Evolutionary conservation across 2,329 filamentous ascomycete genomes (phyloP).

Genomic region (Thelonectria discophora): DNA sequence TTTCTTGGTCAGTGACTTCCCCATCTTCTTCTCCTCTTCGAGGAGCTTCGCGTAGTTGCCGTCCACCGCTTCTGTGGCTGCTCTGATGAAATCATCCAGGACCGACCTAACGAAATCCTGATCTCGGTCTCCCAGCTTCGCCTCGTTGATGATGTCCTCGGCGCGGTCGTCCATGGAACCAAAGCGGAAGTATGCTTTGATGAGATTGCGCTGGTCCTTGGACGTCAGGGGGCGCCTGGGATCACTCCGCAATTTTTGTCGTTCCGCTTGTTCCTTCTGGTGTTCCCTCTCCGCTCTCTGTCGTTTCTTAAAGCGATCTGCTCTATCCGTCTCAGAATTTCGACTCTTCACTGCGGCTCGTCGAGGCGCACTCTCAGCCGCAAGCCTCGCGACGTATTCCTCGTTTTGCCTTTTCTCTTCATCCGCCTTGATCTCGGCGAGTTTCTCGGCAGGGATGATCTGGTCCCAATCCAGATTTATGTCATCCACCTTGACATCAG

Average conservation of each 20-base stretch:
- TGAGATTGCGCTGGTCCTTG: slow-evolving; percentile 91
- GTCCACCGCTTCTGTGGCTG: slow-evolving; percentile 67
- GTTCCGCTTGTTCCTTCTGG: slow-evolving; percentile 73
- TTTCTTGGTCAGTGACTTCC: slow-evolving; percentile 91
- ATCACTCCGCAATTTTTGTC: slow-evolving; percentile 77
- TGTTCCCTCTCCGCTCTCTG: slow-evolving; percentile 61
- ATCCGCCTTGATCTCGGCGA: slow-evolving; percentile 88
- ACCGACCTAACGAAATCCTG: slow-evolving; percentile 79
- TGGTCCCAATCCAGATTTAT: slow-evolving; percentile 91
- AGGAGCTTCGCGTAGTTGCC: slow-evolving; percentile 76
- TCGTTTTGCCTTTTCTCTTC: slow-evolving; percentile 87
- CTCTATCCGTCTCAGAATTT: slow-evolving; percentile 67
- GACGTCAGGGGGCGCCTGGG: slow-evolving; percentile 90
- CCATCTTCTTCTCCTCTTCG: slow-evolving; percentile 81
- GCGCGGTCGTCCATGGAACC: slow-evolving; percentile 89
- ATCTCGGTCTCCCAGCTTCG: slow-evolving; percentile 84
- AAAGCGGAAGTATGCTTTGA: slow-evolving; percentile 89
- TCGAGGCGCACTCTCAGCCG: slow-evolving; percentile 87
- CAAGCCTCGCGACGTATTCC: slow-evolving; percentile 80
- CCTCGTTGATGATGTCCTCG: slow-evolving; percentile 87
- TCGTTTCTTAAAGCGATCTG: slow-evolving; percentile 73
- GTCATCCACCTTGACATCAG: slow-evolving; percentile 93
- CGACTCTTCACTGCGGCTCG: slow-evolving; percentile 71
- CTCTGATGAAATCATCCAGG: slow-evolving; percentile 75
- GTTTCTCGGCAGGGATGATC: slow-evolving; percentile 93